Evolutionary conservation across 192 early-diverging fungal species (phyloP).

Genomic region (Kickxella alabastrina): DNA sequence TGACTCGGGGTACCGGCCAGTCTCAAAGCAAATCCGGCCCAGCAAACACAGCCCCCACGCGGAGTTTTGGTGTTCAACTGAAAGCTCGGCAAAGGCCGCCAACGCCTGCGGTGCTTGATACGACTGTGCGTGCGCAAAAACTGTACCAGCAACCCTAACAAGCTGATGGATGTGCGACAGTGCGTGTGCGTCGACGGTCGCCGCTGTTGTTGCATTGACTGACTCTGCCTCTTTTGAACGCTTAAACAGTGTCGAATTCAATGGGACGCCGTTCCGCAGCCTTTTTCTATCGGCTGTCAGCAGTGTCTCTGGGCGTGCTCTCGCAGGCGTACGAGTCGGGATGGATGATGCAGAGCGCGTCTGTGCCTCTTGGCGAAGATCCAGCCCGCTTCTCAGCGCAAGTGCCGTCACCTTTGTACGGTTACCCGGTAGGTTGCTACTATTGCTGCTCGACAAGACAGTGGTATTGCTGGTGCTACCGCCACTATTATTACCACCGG

Average conservation of each 20-base stretch:
- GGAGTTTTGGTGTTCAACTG: slow-evolving; percentile 25
- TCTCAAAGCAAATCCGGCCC: slow-evolving; percentile 54
- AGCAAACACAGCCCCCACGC: slow-evolving; percentile 47
- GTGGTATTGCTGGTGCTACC: not conserved
- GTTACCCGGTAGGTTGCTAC: not conserved
- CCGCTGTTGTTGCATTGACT: not conserved
- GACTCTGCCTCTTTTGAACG: not conserved
- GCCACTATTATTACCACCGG: not conserved
- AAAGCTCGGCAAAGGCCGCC: slow-evolving; percentile 19
- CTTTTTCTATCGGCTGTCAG: slow-evolving; percentile 42
- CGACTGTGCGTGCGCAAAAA: slow-evolving; percentile 9
- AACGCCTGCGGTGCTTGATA: slow-evolving; percentile 21
- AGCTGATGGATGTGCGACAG: slow-evolving; percentile 11
- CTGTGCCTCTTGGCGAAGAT: not conserved
- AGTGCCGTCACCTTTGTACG: not conserved
- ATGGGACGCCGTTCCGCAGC: slow-evolving; percentile 27
- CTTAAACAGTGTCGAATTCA: slow-evolving; percentile 9
- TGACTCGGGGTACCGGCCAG: slow-evolving; percentile 57
- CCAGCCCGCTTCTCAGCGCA: not conserved
- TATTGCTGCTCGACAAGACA: not conserved
- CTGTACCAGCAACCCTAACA: slow-evolving; percentile 10
- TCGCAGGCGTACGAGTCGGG: slow-evolving; percentile 20
- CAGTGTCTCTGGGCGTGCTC: slow-evolving; percentile 4
- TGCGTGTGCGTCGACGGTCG: not conserved
- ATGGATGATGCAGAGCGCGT: slow-evolving; percentile 4